Percentiles rank a stretch among this genome's conserved stretches.
Evolutionary conservation across 352 stramenopile species (phyloP).

Genomic region (Phytophthora pini): DNA sequence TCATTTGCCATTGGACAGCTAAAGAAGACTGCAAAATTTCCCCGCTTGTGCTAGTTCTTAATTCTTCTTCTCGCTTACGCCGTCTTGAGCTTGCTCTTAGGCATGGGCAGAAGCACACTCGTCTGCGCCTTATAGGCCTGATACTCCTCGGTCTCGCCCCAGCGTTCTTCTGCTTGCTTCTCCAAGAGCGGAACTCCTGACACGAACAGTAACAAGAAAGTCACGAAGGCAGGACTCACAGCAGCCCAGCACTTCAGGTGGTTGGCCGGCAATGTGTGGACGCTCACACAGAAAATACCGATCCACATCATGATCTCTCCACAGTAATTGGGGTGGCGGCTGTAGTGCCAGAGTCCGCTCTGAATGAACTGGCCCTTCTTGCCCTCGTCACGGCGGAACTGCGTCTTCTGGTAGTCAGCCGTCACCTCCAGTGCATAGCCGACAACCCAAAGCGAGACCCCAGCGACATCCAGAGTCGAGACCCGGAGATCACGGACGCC

Average conservation of each 20-base stretch:
- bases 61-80: constrained; percentile 35
- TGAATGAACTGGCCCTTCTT: constrained; percentile 88
- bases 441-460: constrained; percentile 55
- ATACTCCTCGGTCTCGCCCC: constrained; percentile 68
- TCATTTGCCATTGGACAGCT: too few relatives aligned
- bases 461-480: constrained; percentile 50
- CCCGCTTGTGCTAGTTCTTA: neutral
- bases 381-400: constrained; percentile 62
- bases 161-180: constrained; percentile 74
- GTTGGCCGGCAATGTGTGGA: constrained; percentile 48
- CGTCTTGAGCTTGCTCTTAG: constrained; percentile 22
- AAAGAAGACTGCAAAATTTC: neutral
- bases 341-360: constrained; percentile 87
- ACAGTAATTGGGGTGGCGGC: constrained; percentile 93
- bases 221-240: constrained; percentile 74
- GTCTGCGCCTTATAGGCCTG: constrained; percentile 81
- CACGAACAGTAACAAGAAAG: constrained; percentile 69
- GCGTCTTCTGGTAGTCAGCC: constrained; percentile 85
- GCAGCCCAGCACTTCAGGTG: constrained; percentile 46
- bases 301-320: constrained; percentile 93
- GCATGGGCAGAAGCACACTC: constrained; percentile 62
- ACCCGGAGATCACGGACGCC: constrained; percentile 30
- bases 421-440: constrained; percentile 79
- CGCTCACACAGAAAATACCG: constrained; percentile 59
- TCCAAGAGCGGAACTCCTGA: constrained; percentile 85